Percentiles rank a stretch among this genome's conserved stretches.
phyloP scores from a whole-genome alignment of 805 yeast species.

The Lipomyces yamadae region DNA sequence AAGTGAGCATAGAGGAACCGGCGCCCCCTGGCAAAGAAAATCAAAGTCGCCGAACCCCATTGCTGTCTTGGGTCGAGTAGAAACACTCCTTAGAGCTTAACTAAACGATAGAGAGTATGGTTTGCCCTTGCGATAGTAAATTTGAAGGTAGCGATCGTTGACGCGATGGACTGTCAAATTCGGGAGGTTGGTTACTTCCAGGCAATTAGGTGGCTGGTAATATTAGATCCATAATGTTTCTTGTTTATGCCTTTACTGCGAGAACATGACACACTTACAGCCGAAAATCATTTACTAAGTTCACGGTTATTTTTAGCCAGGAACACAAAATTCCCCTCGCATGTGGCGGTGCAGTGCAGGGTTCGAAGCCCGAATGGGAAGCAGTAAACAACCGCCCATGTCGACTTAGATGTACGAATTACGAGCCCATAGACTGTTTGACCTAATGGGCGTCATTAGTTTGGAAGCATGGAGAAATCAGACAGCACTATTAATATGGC shows the following conservation, averaged over 20 bases:
- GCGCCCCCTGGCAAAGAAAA: constrained; percentile 64
- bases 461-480: no score
- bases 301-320: neutral
- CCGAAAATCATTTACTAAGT: neutral
- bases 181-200: no score
- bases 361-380: neutral
- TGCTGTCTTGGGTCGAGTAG: constrained; percentile 5
- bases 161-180: neutral
- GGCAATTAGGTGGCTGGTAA: neutral
- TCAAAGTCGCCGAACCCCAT: constrained; percentile 75
- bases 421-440: no score
- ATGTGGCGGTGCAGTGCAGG: neutral
- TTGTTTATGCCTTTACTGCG: neutral
- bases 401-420: no score
- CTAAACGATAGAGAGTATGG: neutral
- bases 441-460: no score
- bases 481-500: no score
- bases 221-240: neutral
- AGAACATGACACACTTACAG: neutral
- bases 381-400: no score
- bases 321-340: neutral
- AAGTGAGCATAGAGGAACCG: constrained; percentile 81
- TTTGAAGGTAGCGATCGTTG: neutral
- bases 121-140: neutral
- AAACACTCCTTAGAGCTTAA: neutral